A percentile compares a stretch with the other conserved stretches of the same genome.
Evolutionary conservation across 2,329 filamentous ascomycete genomes (phyloP).

Genomic region (Fusarium luffae): DNA sequence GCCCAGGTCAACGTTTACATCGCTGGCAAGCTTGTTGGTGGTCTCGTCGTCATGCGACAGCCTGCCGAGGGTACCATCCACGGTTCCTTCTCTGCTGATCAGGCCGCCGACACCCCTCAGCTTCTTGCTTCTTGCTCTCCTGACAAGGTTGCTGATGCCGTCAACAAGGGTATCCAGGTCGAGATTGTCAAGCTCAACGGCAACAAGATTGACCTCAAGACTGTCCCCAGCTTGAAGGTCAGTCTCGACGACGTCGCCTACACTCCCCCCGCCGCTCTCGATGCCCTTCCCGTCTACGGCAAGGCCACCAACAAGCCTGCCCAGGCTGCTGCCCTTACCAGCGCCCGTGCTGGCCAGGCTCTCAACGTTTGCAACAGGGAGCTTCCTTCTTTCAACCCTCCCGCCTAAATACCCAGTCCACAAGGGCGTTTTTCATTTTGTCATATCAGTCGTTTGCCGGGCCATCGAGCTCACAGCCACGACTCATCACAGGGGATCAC

Average conservation of each 20-base stretch:
- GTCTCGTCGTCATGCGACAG: slow-evolving; percentile 52
- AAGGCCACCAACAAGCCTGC: slow-evolving; percentile 30
- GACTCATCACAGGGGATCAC: slow-evolving; percentile 31
- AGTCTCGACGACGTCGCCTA: slow-evolving; percentile 45
- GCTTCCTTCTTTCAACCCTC: slow-evolving; percentile 35
- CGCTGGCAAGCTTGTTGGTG: slow-evolving; percentile 48
- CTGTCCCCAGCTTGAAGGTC: slow-evolving; percentile 52
- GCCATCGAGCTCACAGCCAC: background rate
- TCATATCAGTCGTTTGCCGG: background rate
- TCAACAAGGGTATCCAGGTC: slow-evolving; percentile 47
- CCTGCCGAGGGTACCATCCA: slow-evolving; percentile 48
- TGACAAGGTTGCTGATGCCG: slow-evolving; percentile 41
- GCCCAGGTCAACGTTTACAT: slow-evolving; percentile 51
- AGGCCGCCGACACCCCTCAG: slow-evolving; percentile 72
- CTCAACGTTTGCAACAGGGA: slow-evolving; percentile 33
- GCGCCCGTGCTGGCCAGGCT: slow-evolving; percentile 33
- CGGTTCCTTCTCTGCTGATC: slow-evolving; percentile 57
- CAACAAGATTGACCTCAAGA: slow-evolving; percentile 51
- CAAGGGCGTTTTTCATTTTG: slow-evolving; percentile 24
- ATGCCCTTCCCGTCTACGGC: slow-evolving; percentile 47
- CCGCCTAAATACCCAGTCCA: slow-evolving; percentile 23
- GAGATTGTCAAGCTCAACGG: slow-evolving; percentile 53
- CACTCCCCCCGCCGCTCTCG: slow-evolving; percentile 40
- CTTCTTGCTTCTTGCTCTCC: slow-evolving; percentile 52
- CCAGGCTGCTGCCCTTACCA: slow-evolving; percentile 32